phyloP scores from a whole-genome alignment of 805 yeast genomes.

The Candida tibetensis region DNA sequence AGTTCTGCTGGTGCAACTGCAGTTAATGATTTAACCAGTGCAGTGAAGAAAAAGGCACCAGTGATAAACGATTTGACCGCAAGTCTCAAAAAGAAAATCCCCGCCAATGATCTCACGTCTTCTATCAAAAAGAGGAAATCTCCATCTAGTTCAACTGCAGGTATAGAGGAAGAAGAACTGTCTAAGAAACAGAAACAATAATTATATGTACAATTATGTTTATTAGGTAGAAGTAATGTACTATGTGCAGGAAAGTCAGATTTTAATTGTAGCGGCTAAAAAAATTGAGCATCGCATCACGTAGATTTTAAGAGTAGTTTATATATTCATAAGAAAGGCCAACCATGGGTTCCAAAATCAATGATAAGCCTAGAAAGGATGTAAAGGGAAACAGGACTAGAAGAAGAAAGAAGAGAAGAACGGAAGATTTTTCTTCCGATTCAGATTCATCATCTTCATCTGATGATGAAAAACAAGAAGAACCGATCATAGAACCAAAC shows the following conservation, averaged over 20 bases:
- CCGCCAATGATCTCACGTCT: constrained; percentile 12
- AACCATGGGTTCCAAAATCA: not conserved
- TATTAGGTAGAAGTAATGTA: not conserved
- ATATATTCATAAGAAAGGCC: too few species aligned
- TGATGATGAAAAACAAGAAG: constrained; percentile 11
- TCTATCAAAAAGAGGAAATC: constrained; percentile 53
- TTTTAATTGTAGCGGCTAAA: not conserved
- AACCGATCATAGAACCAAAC: constrained; percentile 4
- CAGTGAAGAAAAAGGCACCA: constrained; percentile 52
- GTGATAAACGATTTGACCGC: constrained; percentile 11
- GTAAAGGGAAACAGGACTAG: constrained; percentile 37
- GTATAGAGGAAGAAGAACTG: constrained; percentile 2
- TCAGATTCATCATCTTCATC: constrained; percentile 46
- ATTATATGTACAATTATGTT: not conserved
- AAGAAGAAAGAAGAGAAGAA: constrained; percentile 78
- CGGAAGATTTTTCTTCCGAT: constrained; percentile 64
- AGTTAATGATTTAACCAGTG: constrained; percentile 61
- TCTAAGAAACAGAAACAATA: constrained; percentile 3
- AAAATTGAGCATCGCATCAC: not conserved
- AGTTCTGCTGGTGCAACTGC: constrained; percentile 16
- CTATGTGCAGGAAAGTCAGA: not conserved
- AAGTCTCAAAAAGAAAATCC: constrained; percentile 30
- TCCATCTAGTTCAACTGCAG: too few species aligned
- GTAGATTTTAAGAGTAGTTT: too few species aligned
- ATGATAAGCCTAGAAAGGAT: constrained; percentile 7